A percentile compares a stretch with the other conserved stretches of the same genome.
Evolutionary conservation across 805 yeast genomes (phyloP).

Genomic region (Cyberlindnera petersonii): DNA sequence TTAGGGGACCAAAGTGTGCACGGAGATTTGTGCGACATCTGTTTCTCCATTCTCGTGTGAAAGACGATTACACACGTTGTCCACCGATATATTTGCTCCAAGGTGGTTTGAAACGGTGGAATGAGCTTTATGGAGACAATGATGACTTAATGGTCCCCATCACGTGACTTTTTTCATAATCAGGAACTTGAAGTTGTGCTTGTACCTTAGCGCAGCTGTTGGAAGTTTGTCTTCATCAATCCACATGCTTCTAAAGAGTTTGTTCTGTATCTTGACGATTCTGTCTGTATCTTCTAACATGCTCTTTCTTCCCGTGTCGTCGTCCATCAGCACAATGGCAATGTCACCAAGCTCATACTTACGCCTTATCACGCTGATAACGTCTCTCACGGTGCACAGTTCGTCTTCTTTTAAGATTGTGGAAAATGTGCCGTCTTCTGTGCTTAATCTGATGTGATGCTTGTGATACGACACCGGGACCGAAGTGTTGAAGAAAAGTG

Average conservation of each 20-base stretch:
- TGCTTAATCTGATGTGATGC: constrained; percentile 4
- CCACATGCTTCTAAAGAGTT: constrained; percentile 17
- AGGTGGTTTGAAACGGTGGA: constrained; percentile 27
- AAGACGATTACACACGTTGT: constrained; percentile 3
- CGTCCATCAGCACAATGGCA: constrained; percentile 10
- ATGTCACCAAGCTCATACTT: constrained; percentile 12
- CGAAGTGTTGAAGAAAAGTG: constrained; percentile 12
- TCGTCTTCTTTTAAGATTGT: constrained; percentile 14
- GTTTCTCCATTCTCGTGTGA: constrained; percentile 3
- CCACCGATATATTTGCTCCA: constrained; percentile 18
- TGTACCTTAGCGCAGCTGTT: constrained; percentile 12
- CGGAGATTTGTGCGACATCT: constrained; percentile 11
- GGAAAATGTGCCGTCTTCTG: constrained; percentile 11
- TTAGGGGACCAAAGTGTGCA: constrained; percentile 21
- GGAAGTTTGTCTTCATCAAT: constrained; percentile 17
- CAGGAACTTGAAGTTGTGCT: constrained; percentile 17
- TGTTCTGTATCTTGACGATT: constrained; percentile 17
- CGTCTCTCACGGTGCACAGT: constrained; percentile 11
- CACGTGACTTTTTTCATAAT: too few relatives aligned
- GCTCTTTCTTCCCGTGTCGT: constrained; percentile 5
- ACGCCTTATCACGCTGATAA: constrained; percentile 7
- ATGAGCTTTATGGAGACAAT: constrained; percentile 16
- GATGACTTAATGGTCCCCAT: constrained; percentile 10
- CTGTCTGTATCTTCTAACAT: constrained; percentile 13
- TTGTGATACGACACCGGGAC: constrained; percentile 4